Conservation (phyloP, 352 stramenopile species). For the Phytophthora melonis region DNA sequence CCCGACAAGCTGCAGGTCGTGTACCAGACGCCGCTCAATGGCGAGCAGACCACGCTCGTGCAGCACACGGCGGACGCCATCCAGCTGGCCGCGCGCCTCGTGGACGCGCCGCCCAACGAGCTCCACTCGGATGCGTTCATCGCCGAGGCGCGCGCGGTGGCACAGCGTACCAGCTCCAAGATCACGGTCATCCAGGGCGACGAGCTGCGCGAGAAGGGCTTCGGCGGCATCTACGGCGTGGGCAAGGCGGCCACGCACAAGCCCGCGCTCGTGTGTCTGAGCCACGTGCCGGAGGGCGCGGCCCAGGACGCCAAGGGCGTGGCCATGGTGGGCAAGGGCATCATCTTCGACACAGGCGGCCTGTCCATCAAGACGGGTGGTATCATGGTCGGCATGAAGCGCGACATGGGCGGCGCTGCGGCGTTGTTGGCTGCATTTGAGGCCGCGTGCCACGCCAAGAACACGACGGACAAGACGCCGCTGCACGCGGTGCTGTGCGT, state of each 20-base stretch:
- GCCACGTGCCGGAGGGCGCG: slow-evolving; percentile 64
- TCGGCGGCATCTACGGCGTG: slow-evolving; percentile 94
- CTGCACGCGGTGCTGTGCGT: slow-evolving; percentile 93
- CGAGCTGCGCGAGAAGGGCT: slow-evolving; percentile 89
- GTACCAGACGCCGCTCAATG: slow-evolving; percentile 49
- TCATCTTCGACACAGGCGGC: slow-evolving; percentile 97
- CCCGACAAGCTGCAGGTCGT: slow-evolving; percentile 62
- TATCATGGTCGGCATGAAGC: slow-evolving; percentile 95
- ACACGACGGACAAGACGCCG: slow-evolving; percentile 87
- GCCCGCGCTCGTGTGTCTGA: slow-evolving; percentile 93
- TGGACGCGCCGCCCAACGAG: slow-evolving; percentile 92
- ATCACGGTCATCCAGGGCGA: slow-evolving; percentile 91
- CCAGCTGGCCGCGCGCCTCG: slow-evolving; percentile 87
- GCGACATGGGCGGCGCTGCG: slow-evolving; percentile 92
- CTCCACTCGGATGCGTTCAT: slow-evolving; percentile 92
- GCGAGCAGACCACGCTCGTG: slow-evolving; percentile 45
- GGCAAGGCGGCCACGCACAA: slow-evolving; percentile 91
- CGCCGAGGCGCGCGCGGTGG: slow-evolving; percentile 72
- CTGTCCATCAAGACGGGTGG: slow-evolving; percentile 93
- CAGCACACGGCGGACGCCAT: slow-evolving; percentile 84
- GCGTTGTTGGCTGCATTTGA: slow-evolving; percentile 71
- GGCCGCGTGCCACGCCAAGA: slow-evolving; percentile 89
- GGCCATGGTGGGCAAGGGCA: slow-evolving; percentile 95
- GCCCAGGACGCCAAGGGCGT: slow-evolving; percentile 55
- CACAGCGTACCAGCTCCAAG: slow-evolving; percentile 68